phyloP scores from a whole-genome alignment of 345 rosid genomes.

The Anastatica hierochuntica region DNA sequence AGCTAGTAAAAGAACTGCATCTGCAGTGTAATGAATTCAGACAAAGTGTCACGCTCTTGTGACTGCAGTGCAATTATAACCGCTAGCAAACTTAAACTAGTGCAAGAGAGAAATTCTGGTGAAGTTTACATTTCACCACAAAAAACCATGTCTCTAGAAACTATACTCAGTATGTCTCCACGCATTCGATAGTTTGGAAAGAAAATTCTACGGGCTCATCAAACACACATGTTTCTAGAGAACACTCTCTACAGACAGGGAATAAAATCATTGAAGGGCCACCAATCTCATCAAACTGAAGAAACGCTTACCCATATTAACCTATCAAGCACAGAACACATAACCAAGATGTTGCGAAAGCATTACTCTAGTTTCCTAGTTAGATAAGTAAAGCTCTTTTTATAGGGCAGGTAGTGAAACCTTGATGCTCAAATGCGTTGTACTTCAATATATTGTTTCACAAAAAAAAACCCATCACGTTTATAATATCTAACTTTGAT shows the following conservation, averaged over 20 bases:
- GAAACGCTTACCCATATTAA: background rate
- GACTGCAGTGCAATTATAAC: slow-evolving; percentile 2
- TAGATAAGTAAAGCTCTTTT: too few species aligned
- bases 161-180: background rate
- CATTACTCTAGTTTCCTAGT: too few species aligned
- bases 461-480: too few species aligned
- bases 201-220: background rate
- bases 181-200: background rate
- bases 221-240: background rate
- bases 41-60: too few species aligned
- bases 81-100: background rate
- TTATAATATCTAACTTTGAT: too few species aligned
- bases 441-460: too few species aligned
- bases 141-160: background rate
- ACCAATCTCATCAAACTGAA: background rate
- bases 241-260: background rate
- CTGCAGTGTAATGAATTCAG: too few species aligned
- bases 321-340: background rate
- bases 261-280: background rate
- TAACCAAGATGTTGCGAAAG: too few species aligned
- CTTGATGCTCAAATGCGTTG: too few species aligned
- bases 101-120: background rate
- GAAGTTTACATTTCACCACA: background rate
- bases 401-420: too few species aligned
- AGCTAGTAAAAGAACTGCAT: slow-evolving; percentile 2